Evolutionary conservation across 495 filamentous ascomycete species (phyloP).

Genomic region (Umbilicaria muhlenbergii): DNA sequence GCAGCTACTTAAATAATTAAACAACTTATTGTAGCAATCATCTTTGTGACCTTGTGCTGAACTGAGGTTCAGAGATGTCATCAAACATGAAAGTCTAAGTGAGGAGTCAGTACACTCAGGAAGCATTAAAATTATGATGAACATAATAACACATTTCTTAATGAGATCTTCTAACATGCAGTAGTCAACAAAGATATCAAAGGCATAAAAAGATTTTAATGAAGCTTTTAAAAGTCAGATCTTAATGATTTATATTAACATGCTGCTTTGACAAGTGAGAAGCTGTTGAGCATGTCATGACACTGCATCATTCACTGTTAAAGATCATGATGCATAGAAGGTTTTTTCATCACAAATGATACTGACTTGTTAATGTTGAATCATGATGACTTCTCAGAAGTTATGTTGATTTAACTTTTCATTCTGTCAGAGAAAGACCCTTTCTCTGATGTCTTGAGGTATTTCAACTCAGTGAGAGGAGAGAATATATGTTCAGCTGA

Average conservation of each 20-base stretch:
- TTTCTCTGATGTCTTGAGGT: conserved; percentile 7
- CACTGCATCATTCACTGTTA: background rate
- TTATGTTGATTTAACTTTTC: background rate
- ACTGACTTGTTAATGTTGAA: conserved; percentile 5
- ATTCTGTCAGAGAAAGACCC: conserved; percentile 2
- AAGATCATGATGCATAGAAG: conserved; percentile 10
- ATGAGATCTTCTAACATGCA: conserved; percentile 6
- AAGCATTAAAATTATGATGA: conserved; percentile 5
- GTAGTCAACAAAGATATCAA: conserved; percentile 6
- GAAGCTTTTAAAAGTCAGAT: background rate
- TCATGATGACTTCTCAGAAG: conserved; percentile 6
- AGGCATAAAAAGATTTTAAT: conserved; percentile 6
- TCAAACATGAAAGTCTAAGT: conserved; percentile 6
- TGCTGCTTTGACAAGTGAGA: background rate
- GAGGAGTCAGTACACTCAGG: conserved; percentile 1
- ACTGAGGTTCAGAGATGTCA: background rate
- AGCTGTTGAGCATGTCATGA: too few species aligned
- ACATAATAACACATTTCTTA: conserved; percentile 5
- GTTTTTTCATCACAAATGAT: background rate
- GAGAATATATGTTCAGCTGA: conserved; percentile 14
- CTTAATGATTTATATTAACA: background rate
- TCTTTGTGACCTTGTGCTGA: background rate
- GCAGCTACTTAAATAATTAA: conserved; percentile 4
- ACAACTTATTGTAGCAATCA: conserved; percentile 1
- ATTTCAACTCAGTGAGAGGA: conserved; percentile 15